A percentile compares a stretch with the other conserved stretches of the same genome.
phyloP scores from a whole-genome alignment of 495 filamentous ascomycete species.

The Echria macrotheca region DNA sequence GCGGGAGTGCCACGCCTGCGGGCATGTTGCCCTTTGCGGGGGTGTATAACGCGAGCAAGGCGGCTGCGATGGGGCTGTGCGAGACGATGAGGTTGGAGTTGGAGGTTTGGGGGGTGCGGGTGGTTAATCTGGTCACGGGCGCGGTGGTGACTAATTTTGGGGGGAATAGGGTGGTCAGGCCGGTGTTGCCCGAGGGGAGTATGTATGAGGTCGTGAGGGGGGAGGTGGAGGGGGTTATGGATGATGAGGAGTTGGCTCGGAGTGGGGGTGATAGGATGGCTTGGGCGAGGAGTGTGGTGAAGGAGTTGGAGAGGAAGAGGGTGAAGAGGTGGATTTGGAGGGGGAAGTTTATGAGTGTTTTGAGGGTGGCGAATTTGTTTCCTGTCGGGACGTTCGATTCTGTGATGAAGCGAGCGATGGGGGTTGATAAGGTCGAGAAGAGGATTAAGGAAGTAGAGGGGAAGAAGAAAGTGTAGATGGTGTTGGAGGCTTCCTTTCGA shows the following conservation, averaged over 20 bases:
- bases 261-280: constrained; percentile 12
- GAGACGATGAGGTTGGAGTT: constrained; percentile 31
- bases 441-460: constrained; percentile 6
- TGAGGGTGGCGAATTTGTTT: constrained; percentile 20
- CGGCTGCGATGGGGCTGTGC: constrained; percentile 22
- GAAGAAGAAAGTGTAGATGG: too few relatives aligned
- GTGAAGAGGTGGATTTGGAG: constrained; percentile 25
- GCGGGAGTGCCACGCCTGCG: constrained; percentile 10
- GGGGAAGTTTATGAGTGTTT: constrained; percentile 19
- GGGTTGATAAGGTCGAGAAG: constrained; percentile 26
- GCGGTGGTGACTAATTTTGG: constrained; percentile 10
- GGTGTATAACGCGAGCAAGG: constrained; percentile 35
- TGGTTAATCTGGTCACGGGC: constrained; percentile 25
- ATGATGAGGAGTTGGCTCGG: constrained; percentile 18
- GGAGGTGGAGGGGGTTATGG: constrained; percentile 17
- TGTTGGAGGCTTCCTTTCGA: too few relatives aligned
- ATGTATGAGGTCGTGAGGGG: constrained; percentile 17
- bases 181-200: constrained; percentile 10
- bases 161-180: not conserved
- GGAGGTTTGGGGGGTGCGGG: constrained; percentile 26
- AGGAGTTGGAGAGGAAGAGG: constrained; percentile 18
- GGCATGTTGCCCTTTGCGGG: constrained; percentile 24
- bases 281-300: constrained; percentile 24
- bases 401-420: constrained; percentile 25
- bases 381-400: constrained; percentile 29